Conservation (phyloP, 1,284 basidiomycete genomes). For the Ganoderma multipileum region DNA sequence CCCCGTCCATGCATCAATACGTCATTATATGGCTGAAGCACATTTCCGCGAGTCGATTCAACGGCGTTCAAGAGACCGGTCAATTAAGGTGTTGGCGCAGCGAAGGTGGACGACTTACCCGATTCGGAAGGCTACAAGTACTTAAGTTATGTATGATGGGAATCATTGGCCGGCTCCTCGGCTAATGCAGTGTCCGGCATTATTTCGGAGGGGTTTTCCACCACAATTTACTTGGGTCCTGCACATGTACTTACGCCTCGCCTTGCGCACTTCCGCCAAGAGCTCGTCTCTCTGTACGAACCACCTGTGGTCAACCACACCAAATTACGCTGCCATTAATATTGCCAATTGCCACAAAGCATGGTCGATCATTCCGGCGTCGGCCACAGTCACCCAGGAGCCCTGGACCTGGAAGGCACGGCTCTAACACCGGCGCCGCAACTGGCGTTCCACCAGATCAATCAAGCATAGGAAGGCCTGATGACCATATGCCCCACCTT, state of each 20-base stretch:
- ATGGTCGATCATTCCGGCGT: not conserved
- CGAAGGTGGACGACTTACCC: not conserved
- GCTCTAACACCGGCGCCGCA: not conserved
- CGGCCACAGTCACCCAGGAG: not conserved
- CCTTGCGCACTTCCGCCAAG: not conserved
- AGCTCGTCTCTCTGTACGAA: not conserved
- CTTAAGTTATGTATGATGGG: too few relatives aligned
- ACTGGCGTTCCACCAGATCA: not conserved
- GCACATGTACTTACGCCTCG: too few relatives aligned
- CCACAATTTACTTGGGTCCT: too few relatives aligned
- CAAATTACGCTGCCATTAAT: not conserved
- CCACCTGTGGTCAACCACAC: not conserved
- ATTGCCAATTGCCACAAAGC: not conserved
- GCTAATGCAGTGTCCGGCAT: not conserved
- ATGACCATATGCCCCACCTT: not conserved
- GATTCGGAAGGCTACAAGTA: not conserved
- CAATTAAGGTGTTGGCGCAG: not conserved
- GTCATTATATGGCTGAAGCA: not conserved
- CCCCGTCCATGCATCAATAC: not conserved
- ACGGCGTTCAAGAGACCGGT: not conserved
- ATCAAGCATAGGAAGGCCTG: conserved; percentile 1
- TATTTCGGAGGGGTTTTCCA: not conserved
- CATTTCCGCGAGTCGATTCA: not conserved
- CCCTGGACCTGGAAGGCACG: not conserved
- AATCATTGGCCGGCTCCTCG: not conserved